A percentile compares a stretch with the other conserved stretches of the same genome.
These are phyloP conservation scores for Chlorencoelia australis DNA, from an alignment of 2,329 filamentous ascomycete species.

Conservation along the genomic window DNA sequence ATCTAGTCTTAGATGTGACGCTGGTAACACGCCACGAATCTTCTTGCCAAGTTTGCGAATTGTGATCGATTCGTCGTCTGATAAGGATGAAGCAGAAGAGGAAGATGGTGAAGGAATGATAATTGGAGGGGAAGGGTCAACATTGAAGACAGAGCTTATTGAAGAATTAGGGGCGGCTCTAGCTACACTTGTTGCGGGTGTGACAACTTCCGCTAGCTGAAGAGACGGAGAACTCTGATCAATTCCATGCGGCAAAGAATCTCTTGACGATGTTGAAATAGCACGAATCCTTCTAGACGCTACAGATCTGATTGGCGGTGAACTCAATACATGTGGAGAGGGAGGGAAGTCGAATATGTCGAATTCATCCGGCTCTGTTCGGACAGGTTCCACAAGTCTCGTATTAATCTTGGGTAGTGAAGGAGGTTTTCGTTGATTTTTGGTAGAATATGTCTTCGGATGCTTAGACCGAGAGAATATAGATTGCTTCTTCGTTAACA, in stretches of 20 bases:
- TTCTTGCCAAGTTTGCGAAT: slow-evolving; percentile 22
- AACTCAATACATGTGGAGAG: slow-evolving; percentile 32
- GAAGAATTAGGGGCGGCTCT: slow-evolving; percentile 9
- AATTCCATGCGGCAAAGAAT: slow-evolving; percentile 10
- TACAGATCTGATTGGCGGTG: slow-evolving; percentile 14
- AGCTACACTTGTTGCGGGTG: slow-evolving; percentile 24
- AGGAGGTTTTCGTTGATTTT: slow-evolving; percentile 8
- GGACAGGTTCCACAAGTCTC: too few species aligned
- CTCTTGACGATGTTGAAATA: slow-evolving; percentile 14
- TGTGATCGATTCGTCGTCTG: slow-evolving; percentile 22
- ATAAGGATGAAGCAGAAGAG: slow-evolving; percentile 11
- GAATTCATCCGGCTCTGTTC: slow-evolving; percentile 1
- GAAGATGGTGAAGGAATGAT: slow-evolving; percentile 10
- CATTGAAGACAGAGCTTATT: slow-evolving; percentile 13
- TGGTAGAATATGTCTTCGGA: slow-evolving; percentile 17
- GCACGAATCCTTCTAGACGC: slow-evolving; percentile 6
- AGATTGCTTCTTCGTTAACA: slow-evolving; percentile 9
- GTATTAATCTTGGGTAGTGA: neutral
- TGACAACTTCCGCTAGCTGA: slow-evolving; percentile 13
- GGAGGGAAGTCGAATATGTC: slow-evolving; percentile 30
- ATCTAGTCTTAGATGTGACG: slow-evolving; percentile 56
- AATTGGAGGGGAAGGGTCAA: slow-evolving; percentile 13
- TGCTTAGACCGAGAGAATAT: slow-evolving; percentile 2
- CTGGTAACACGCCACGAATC: slow-evolving; percentile 52
- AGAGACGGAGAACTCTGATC: slow-evolving; percentile 5